These are phyloP conservation scores for Rhytidhysteron rufulum DNA, from an alignment of 2,329 filamentous ascomycete genomes.

Conservation along the genomic window DNA sequence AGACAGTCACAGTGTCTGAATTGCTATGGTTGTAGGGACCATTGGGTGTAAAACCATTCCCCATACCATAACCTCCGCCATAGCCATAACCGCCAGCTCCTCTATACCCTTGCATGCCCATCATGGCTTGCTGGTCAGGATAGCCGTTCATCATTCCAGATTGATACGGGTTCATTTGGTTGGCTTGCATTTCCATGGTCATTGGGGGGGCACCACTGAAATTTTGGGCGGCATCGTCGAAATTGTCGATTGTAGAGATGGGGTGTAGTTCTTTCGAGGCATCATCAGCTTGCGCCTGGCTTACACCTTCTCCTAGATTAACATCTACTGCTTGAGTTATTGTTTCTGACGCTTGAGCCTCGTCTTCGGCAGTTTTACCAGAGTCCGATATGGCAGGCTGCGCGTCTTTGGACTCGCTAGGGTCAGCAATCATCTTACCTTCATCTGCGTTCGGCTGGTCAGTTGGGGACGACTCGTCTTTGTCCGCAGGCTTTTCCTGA, in stretches of 20 bases:
- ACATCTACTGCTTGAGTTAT: constrained; percentile 17
- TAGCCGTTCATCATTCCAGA: constrained; percentile 40
- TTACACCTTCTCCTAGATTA: constrained; percentile 9
- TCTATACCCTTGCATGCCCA: constrained; percentile 35
- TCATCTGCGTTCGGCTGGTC: constrained; percentile 20
- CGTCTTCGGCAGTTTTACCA: constrained; percentile 6
- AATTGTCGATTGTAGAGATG: constrained; percentile 24
- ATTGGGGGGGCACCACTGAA: constrained; percentile 27
- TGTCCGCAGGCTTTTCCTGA: constrained; percentile 28
- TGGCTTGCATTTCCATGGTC: constrained; percentile 22
- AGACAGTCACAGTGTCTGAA: constrained; percentile 27
- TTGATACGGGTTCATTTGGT: constrained; percentile 14
- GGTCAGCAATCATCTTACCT: constrained; percentile 23
- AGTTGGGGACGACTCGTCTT: no score
- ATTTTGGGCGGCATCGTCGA: constrained; percentile 10
- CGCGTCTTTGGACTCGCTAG: constrained; percentile 5
- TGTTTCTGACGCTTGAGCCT: constrained; percentile 9
- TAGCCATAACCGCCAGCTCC: constrained; percentile 38
- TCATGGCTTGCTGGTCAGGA: constrained; percentile 55
- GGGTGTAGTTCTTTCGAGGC: constrained; percentile 31
- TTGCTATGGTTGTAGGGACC: constrained; percentile 7
- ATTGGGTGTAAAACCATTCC: constrained; percentile 18
- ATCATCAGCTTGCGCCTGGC: constrained; percentile 10
- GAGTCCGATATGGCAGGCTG: constrained; percentile 5
- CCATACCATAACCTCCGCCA: constrained; percentile 45